phyloP scores from a whole-genome alignment of 257 asterid species.

The Anisodus acutangulus region DNA sequence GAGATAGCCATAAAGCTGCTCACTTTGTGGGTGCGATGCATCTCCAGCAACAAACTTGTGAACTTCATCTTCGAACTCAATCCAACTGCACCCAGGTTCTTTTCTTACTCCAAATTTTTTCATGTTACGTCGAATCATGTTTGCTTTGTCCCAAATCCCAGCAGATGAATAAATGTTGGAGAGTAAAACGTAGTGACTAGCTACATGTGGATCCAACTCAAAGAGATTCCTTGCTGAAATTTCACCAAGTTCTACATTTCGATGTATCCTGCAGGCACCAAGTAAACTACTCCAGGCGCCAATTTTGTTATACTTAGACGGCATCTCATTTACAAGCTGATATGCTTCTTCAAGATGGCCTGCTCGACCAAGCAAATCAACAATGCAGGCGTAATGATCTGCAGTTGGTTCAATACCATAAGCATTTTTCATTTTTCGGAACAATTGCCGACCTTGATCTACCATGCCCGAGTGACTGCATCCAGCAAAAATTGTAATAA shows the following conservation, averaged over 20 bases:
- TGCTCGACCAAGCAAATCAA: slow-evolving; percentile 89
- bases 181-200: slow-evolving; percentile 81
- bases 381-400: slow-evolving; percentile 83
- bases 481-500: slow-evolving; percentile 73
- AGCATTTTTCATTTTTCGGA: slow-evolving; percentile 59
- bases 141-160: slow-evolving; percentile 76
- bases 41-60: slow-evolving; percentile 87
- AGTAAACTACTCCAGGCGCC: slow-evolving; percentile 91
- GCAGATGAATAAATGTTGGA: slow-evolving; percentile 77
- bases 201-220: slow-evolving; percentile 68
- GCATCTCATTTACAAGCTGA: slow-evolving; percentile 59
- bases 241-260: slow-evolving; percentile 73
- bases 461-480: slow-evolving; percentile 92
- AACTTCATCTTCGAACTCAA: slow-evolving; percentile 63
- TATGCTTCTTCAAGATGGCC: slow-evolving; percentile 74
- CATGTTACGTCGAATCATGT: slow-evolving; percentile 66
- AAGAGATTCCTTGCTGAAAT: slow-evolving; percentile 69
- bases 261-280: slow-evolving; percentile 78
- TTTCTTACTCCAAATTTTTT: slow-evolving; percentile 67
- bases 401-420: slow-evolving; percentile 61
- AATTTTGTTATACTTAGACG: slow-evolving; percentile 47
- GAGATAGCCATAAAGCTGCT: slow-evolving; percentile 58
- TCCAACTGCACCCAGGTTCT: slow-evolving; percentile 94
- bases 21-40: slow-evolving; percentile 60
- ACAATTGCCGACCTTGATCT: slow-evolving; percentile 64